Evolutionary conservation across 176 grass and related monocot genomes (phyloP).

Genomic region (Tillandsia leiboldiana): DNA sequence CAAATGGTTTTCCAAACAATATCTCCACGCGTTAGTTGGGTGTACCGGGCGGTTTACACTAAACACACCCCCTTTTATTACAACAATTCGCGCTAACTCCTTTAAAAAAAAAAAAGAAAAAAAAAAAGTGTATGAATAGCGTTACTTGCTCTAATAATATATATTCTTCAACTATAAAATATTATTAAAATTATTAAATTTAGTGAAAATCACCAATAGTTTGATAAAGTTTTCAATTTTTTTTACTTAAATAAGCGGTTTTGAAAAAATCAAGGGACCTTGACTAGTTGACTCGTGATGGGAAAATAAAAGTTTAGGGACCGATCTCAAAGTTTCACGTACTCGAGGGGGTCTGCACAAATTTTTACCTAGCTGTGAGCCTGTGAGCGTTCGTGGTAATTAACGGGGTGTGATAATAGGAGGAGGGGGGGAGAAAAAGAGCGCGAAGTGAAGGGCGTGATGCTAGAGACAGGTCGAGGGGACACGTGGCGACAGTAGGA

Average conservation of each 20-base stretch:
- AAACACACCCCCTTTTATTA: constrained; percentile 16
- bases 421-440: background rate
- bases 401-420: constrained; percentile 9
- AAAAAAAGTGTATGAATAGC: too few relatives aligned
- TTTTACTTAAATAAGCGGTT: too few relatives aligned
- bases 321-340: too few relatives aligned
- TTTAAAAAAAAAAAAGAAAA: too few relatives aligned
- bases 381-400: background rate
- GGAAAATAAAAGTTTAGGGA: too few relatives aligned
- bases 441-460: constrained; percentile 19
- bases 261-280: too few relatives aligned
- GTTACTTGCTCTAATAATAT: too few relatives aligned
- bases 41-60: constrained; percentile 5
- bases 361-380: background rate
- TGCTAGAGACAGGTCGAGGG: background rate
- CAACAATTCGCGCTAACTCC: background rate
- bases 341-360: background rate
- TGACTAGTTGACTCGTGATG: too few relatives aligned
- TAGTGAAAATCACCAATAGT: background rate
- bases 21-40: constrained; percentile 28
- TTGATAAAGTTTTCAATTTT: background rate
- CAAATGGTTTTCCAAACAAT: constrained; percentile 6
- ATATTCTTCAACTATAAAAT: too few relatives aligned
- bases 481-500: constrained; percentile 14
- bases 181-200: background rate